Evolutionary conservation across 31 red algal genomes (phyloP).

Genomic region (Odonthalia washingtoniensis): DNA sequence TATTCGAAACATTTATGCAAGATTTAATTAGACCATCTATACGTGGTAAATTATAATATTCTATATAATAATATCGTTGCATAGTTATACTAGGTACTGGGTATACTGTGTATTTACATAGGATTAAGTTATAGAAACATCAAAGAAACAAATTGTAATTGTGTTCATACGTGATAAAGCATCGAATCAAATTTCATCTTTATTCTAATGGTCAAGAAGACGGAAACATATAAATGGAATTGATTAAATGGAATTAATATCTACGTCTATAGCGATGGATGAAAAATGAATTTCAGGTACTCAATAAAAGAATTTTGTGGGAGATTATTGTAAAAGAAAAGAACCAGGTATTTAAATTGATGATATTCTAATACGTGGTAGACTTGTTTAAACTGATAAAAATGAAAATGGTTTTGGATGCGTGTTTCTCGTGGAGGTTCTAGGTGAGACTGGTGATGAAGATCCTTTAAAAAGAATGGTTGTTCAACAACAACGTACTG

Average conservation of each 20-base stretch:
- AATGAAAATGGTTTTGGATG: slow-evolving; percentile 12
- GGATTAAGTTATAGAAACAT: slow-evolving; percentile 78
- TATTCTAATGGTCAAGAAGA: too few species aligned
- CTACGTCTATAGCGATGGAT: too few species aligned
- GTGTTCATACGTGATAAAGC: too few species aligned
- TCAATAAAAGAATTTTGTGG: too few species aligned
- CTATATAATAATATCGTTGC: slow-evolving; percentile 86
- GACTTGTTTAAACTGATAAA: too few species aligned
- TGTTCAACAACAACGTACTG: slow-evolving; percentile 19
- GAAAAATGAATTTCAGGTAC: too few species aligned
- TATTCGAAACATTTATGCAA: slow-evolving; percentile 54
- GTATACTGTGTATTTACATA: slow-evolving; percentile 80
- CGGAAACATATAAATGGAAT: too few species aligned
- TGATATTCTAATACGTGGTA: too few species aligned
- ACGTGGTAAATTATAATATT: slow-evolving; percentile 61
- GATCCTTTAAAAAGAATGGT: not conserved
- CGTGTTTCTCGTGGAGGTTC: not conserved
- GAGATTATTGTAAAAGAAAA: too few species aligned
- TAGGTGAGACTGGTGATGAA: slow-evolving; percentile 43
- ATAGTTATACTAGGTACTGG: slow-evolving; percentile 80
- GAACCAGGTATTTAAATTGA: too few species aligned
- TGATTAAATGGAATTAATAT: too few species aligned
- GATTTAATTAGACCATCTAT: slow-evolving; percentile 55
- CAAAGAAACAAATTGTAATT: slow-evolving; percentile 81
- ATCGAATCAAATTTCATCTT: too few species aligned